A percentile compares a stretch with the other conserved stretches of the same genome.
Conservation (phyloP, 306 rosid species). For the Urtica urens region DNA sequence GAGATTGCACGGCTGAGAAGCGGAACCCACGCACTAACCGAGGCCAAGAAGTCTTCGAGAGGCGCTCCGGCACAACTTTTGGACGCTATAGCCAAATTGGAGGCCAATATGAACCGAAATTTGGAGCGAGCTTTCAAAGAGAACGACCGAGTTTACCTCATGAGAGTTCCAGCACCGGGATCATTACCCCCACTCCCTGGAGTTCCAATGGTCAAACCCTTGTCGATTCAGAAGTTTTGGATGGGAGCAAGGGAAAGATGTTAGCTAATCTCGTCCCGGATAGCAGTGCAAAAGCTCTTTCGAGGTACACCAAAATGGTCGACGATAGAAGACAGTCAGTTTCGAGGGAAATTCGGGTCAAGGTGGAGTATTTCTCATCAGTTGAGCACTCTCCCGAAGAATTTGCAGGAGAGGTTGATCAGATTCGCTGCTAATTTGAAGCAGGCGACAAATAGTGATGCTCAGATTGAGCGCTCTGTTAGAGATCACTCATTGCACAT, state of each 20-base stretch:
- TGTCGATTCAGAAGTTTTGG: conserved; percentile 81
- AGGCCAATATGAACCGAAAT: conserved; percentile 65
- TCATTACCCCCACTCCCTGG: conserved; percentile 66
- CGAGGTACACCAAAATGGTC: conserved; percentile 94
- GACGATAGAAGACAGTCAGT: conserved; percentile 92
- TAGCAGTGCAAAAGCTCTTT: conserved; percentile 84
- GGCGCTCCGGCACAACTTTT: conserved; percentile 82
- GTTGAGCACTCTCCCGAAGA: conserved; percentile 82
- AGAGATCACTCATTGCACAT: too few relatives aligned
- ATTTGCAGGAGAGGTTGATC: conserved; percentile 76
- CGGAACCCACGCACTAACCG: conserved; percentile 47
- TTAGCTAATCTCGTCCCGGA: conserved; percentile 92
- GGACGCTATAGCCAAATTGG: conserved; percentile 73
- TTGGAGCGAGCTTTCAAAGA: conserved; percentile 94
- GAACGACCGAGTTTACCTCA: conserved; percentile 92
- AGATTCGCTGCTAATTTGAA: too few relatives aligned
- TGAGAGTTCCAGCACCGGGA: conserved; percentile 76
- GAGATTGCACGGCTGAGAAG: conserved; percentile 77
- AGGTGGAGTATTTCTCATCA: conserved; percentile 96
- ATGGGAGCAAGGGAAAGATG: conserved; percentile 94
- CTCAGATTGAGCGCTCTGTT: too few relatives aligned
- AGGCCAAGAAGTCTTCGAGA: conserved; percentile 59
- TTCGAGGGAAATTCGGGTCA: conserved; percentile 79
- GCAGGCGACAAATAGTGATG: too few relatives aligned
- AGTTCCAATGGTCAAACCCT: conserved; percentile 82